These are phyloP conservation scores for Arthrinium puccinioides DNA, from an alignment of 2,329 filamentous ascomycete species.

Conservation along the genomic window DNA sequence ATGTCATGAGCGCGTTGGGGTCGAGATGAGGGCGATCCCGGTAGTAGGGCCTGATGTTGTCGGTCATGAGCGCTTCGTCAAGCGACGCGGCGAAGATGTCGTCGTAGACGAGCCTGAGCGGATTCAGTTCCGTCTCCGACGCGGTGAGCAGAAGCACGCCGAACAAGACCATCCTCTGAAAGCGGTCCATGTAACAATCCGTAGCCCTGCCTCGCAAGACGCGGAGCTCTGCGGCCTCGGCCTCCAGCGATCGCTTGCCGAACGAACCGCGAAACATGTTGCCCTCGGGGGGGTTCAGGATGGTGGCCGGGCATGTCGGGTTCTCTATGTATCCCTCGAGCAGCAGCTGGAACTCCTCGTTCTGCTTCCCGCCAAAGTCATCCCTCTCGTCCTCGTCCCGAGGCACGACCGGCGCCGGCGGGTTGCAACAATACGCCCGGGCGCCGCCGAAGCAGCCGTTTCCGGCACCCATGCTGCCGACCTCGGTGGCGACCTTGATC, in stretches of 20 bases:
- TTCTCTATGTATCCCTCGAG: slow-evolving; percentile 5
- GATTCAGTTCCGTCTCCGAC: neutral
- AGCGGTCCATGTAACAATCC: slow-evolving; percentile 1
- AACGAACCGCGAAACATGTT: neutral
- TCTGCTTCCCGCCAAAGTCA: slow-evolving; percentile 3
- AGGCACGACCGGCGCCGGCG: neutral
- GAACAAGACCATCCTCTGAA: neutral
- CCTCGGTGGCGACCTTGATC: neutral
- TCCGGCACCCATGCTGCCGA: neutral
- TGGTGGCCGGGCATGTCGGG: slow-evolving; percentile 6
- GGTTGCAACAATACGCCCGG: neutral
- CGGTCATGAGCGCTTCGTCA: neutral
- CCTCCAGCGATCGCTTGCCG: neutral
- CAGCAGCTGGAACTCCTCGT: slow-evolving; percentile 5
- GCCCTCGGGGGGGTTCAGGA: neutral
- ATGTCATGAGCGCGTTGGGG: neutral
- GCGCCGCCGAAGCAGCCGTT: slow-evolving; percentile 1
- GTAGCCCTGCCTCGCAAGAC: slow-evolving; percentile 1
- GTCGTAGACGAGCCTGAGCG: neutral
- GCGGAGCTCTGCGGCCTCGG: neutral
- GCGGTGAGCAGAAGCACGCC: neutral
- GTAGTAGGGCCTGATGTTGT: neutral
- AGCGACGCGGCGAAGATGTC: neutral
- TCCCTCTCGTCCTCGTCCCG: neutral
- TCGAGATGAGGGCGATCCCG: neutral